phyloP scores from a whole-genome alignment of 208 protist species.

The Tritrichomonas musculus region DNA sequence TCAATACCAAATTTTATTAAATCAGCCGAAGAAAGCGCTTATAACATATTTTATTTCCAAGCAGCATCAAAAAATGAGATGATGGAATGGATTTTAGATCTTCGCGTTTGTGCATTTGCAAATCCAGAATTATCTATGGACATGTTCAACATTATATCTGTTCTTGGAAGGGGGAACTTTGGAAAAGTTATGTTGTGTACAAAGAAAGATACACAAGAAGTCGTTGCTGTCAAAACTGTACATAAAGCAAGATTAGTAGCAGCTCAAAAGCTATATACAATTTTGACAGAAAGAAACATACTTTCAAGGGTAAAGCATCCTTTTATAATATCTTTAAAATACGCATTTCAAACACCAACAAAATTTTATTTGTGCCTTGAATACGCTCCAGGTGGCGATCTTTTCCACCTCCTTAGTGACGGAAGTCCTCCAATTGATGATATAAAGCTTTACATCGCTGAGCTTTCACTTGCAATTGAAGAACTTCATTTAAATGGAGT shows the following conservation, averaged over 20 bases:
- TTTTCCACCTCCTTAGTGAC: not conserved
- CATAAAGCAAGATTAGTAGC: not conserved
- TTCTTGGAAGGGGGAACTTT: not conserved
- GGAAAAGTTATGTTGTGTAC: not conserved
- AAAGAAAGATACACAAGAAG: not conserved
- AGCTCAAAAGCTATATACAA: not conserved
- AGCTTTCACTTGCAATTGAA: slow-evolving; percentile 51
- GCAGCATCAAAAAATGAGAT: not conserved
- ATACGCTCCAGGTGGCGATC: not conserved
- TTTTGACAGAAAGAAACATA: not conserved
- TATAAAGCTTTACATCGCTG: not conserved
- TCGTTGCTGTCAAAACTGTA: not conserved
- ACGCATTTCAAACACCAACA: not conserved
- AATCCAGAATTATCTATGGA: not conserved
- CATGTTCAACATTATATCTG: not conserved
- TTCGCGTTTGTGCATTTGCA: not conserved
- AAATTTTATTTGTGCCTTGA: not conserved
- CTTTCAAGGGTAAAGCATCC: not conserved
- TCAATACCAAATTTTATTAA: no score
- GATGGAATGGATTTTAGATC: not conserved
- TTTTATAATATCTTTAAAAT: not conserved
- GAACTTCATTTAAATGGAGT: slow-evolving; percentile 45
- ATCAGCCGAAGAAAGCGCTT: not conserved
- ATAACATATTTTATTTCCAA: not conserved
- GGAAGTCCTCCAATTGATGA: not conserved